A percentile compares a stretch with the other conserved stretches of the same genome.
Conservation (phyloP, 257 asterid genomes). For the Salvia splendens region DNA sequence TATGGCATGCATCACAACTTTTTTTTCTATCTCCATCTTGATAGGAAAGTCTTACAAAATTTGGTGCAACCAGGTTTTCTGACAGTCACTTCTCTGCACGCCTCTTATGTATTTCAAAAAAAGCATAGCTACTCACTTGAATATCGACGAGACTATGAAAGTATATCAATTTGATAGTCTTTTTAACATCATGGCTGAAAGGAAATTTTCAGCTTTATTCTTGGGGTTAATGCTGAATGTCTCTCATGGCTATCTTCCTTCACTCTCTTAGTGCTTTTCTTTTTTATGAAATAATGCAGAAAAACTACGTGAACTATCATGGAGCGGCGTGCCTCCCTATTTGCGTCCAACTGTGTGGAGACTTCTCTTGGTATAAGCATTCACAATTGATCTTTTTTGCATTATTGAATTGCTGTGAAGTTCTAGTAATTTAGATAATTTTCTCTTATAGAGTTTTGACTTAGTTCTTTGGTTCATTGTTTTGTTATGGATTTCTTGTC, state of each 20-base stretch:
- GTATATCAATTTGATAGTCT: conserved; percentile 2
- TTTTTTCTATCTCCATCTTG: conserved; percentile 13
- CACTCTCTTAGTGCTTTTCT: conserved; percentile 23
- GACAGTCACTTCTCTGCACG: neutral
- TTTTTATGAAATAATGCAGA: conserved; percentile 50
- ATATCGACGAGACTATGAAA: conserved; percentile 1
- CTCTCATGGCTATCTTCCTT: conserved; percentile 6
- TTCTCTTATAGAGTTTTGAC: conserved; percentile 11
- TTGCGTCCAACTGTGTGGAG: conserved; percentile 93
- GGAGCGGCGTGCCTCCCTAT: conserved; percentile 97
- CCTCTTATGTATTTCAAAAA: conserved; percentile 6
- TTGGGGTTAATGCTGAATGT: neutral
- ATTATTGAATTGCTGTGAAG: conserved; percentile 1
- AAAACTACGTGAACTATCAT: conserved; percentile 85
- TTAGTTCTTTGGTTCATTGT: conserved; percentile 19
- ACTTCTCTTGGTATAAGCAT: conserved; percentile 79
- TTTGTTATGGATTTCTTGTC: conserved; percentile 8
- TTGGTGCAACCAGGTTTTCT: conserved; percentile 6
- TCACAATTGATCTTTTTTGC: neutral
- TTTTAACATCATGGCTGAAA: conserved; percentile 4
- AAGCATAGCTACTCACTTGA: neutral
- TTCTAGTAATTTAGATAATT: conserved; percentile 7
- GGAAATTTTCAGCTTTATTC: conserved; percentile 5
- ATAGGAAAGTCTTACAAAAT: conserved; percentile 14
- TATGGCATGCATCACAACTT: neutral